Percentiles rank a stretch among this genome's conserved stretches.
phyloP scores from a whole-genome alignment of 2,329 filamentous ascomycete species.

The Fusarium mangiferae region DNA sequence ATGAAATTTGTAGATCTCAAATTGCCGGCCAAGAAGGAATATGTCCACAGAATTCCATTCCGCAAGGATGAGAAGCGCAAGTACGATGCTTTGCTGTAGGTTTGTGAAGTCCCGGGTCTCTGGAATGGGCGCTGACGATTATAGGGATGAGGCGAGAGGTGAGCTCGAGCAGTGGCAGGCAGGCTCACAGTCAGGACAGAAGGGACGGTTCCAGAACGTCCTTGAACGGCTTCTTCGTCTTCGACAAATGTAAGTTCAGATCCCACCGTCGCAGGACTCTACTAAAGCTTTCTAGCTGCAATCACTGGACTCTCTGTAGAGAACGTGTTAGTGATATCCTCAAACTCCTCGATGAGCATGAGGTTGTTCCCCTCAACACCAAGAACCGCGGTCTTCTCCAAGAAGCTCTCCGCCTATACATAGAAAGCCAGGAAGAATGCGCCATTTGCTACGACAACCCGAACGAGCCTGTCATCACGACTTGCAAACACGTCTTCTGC shows the following conservation, averaged over 20 bases:
- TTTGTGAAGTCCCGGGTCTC: constrained; percentile 8
- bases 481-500: constrained; percentile 86
- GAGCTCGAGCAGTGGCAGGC: constrained; percentile 70
- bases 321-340: constrained; percentile 79
- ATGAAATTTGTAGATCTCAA: constrained; percentile 89
- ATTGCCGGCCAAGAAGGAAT: constrained; percentile 81
- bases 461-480: constrained; percentile 80
- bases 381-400: constrained; percentile 80
- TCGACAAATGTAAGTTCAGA: constrained; percentile 70
- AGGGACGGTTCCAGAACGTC: constrained; percentile 75
- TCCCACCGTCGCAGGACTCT: not conserved
- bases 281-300: constrained; percentile 64
- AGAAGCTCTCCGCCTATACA: constrained; percentile 77
- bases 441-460: constrained; percentile 81
- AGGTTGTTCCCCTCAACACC: constrained; percentile 74
- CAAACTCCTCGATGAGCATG: constrained; percentile 72
- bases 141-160: constrained; percentile 77
- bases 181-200: constrained; percentile 53
- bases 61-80: constrained; percentile 77
- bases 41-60: constrained; percentile 79
- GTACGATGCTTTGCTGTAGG: constrained; percentile 78
- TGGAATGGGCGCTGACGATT: not conserved
- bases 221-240: constrained; percentile 85
- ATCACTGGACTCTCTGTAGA: constrained; percentile 86
- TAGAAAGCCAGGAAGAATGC: constrained; percentile 86